These are phyloP conservation scores for Rhamnella rubrinervis DNA, from an alignment of 331 rosid species.

Conservation along the genomic window DNA sequence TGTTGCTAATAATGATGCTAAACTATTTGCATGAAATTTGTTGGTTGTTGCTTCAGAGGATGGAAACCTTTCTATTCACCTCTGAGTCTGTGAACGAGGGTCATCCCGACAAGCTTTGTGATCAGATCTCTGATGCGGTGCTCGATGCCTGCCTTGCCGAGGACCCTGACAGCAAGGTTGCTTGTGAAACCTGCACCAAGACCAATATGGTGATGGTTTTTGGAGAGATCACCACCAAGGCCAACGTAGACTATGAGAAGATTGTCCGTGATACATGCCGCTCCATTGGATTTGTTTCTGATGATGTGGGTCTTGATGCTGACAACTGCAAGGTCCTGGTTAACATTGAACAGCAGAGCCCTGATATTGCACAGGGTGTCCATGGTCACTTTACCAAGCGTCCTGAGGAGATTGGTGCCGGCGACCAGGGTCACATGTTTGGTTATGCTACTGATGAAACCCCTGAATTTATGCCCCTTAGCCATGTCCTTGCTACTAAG, in stretches of 20 bases:
- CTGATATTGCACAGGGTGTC: constrained; percentile 98
- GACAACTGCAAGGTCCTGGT: constrained; percentile 96
- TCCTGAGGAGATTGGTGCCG: constrained; percentile 97
- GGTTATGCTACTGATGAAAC: constrained; percentile 99
- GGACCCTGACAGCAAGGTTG: constrained; percentile 98
- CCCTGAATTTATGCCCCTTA: constrained; percentile 86
- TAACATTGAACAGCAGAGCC: constrained; percentile 96
- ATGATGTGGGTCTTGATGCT: constrained; percentile 94
- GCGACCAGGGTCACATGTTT: constrained; percentile 98
- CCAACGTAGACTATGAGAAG: constrained; percentile 78
- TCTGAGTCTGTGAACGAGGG: constrained; percentile 97
- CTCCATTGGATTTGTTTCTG: constrained; percentile 76
- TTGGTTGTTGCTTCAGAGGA: constrained; percentile 47
- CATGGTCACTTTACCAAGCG: constrained; percentile 94
- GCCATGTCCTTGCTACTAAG: constrained; percentile 91
- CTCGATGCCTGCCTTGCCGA: constrained; percentile 92
- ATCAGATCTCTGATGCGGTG: constrained; percentile 96
- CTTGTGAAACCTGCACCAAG: constrained; percentile 95
- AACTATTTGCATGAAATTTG: background rate
- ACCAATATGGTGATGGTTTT: constrained; percentile 96
- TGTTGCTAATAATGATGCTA: constrained; percentile 5
- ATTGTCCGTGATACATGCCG: constrained; percentile 93
- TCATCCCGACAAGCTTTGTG: constrained; percentile 97
- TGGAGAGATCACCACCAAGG: constrained; percentile 97
- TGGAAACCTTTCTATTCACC: constrained; percentile 92